A percentile compares a stretch with the other conserved stretches of the same genome.
Conservation (phyloP, 2,329 filamentous ascomycete species). For the Fusarium palustre region DNA sequence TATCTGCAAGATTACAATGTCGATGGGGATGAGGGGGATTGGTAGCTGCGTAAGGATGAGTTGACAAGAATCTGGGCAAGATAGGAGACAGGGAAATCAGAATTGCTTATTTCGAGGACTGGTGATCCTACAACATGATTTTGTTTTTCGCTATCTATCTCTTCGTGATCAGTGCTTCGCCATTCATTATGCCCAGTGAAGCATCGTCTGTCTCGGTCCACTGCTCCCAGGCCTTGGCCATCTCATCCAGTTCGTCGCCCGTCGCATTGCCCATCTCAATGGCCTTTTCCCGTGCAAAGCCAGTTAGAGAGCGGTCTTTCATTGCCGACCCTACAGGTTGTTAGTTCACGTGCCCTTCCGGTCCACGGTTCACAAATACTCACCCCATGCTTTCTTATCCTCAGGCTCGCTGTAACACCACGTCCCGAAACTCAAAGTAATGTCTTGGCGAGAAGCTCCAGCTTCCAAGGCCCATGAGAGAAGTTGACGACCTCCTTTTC, state of each 20-base stretch:
- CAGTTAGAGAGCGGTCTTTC: slow-evolving; percentile 42
- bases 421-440: slow-evolving; percentile 46
- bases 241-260: slow-evolving; percentile 43
- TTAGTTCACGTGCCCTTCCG: neutral
- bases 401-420: slow-evolving; percentile 48
- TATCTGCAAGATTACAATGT: slow-evolving; percentile 56
- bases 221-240: slow-evolving; percentile 46
- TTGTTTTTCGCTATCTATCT: slow-evolving; percentile 2
- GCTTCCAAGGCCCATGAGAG: slow-evolving; percentile 47
- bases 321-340: slow-evolving; percentile 41
- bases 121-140: neutral
- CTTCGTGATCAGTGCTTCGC: slow-evolving; percentile 46
- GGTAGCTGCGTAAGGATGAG: slow-evolving; percentile 12
- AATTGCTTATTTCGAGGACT: neutral
- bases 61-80: slow-evolving; percentile 59
- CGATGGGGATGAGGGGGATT: slow-evolving; percentile 6
- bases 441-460: slow-evolving; percentile 39
- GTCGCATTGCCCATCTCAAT: slow-evolving; percentile 45
- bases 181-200: slow-evolving; percentile 48
- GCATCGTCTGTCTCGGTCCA: slow-evolving; percentile 47
- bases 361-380: neutral
- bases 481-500: slow-evolving; percentile 46
- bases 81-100: neutral
- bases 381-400: slow-evolving; percentile 47
- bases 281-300: slow-evolving; percentile 44